Conservation (phyloP, 768 basidiomycete species). For the Coprinopsis sp. region DNA sequence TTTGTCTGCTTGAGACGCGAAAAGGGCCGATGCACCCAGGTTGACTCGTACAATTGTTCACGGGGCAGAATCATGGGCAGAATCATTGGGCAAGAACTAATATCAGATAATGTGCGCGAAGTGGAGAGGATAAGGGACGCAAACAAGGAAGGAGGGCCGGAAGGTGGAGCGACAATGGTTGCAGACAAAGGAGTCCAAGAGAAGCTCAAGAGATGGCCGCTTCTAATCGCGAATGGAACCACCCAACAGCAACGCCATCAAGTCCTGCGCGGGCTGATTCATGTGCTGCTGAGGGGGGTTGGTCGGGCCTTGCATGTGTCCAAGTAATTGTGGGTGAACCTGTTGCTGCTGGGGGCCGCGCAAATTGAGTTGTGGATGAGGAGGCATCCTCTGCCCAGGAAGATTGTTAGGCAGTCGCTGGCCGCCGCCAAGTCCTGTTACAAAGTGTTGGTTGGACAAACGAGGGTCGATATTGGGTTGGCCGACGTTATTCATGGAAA, state of each 20-base stretch:
- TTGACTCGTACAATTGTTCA: too few species aligned
- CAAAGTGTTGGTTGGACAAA: slow-evolving; percentile 44
- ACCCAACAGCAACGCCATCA: slow-evolving; percentile 83
- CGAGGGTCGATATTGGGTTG: slow-evolving; percentile 57
- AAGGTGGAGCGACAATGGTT: too few species aligned
- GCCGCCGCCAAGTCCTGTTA: slow-evolving; percentile 32
- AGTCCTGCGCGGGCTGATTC: slow-evolving; percentile 62
- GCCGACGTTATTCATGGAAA: slow-evolving; percentile 48
- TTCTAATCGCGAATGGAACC: slow-evolving; percentile 62
- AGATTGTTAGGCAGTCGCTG: slow-evolving; percentile 38
- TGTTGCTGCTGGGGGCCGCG: slow-evolving; percentile 52
- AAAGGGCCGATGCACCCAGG: too few species aligned
- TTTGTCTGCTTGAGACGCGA: too few species aligned
- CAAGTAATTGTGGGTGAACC: slow-evolving; percentile 49
- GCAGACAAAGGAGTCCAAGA: neutral
- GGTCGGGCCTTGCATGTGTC: slow-evolving; percentile 25
- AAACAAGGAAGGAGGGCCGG: too few species aligned
- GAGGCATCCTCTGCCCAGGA: slow-evolving; percentile 41
- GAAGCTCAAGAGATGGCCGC: slow-evolving; percentile 22
- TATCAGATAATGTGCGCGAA: too few species aligned
- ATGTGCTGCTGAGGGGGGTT: slow-evolving; percentile 17
- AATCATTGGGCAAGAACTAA: too few species aligned
- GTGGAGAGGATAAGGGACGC: too few species aligned
- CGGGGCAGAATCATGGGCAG: too few species aligned
- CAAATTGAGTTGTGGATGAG: slow-evolving; percentile 43